A percentile compares a stretch with the other conserved stretches of the same genome.
Evolutionary conservation across 148 eudicot species (phyloP).

Genomic region (Heliosperma pusillum): DNA sequence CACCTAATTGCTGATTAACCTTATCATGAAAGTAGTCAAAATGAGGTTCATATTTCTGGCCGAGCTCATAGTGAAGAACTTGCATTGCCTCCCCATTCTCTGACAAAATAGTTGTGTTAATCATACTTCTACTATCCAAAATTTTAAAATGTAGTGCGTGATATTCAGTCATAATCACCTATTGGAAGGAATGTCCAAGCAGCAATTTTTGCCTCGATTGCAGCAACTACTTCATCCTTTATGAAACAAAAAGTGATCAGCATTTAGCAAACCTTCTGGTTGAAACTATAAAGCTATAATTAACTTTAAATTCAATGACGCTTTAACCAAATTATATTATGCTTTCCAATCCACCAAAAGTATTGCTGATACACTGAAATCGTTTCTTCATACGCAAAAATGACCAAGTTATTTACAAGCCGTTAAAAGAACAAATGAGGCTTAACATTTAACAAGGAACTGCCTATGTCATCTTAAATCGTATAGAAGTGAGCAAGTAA

Average conservation of each 20-base stretch:
- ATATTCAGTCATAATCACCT: slow-evolving; percentile 39
- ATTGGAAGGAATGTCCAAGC: slow-evolving; percentile 89
- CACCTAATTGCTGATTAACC: slow-evolving; percentile 66
- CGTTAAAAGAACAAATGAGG: neutral
- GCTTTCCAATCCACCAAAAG: neutral
- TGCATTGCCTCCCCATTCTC: slow-evolving; percentile 93
- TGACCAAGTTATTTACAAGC: neutral
- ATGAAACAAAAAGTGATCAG: neutral
- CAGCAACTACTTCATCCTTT: slow-evolving; percentile 72
- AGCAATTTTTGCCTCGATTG: slow-evolving; percentile 69
- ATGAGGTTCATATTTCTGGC: slow-evolving; percentile 92
- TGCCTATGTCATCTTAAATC: neutral
- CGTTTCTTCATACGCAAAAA: neutral
- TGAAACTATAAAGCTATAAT: neutral
- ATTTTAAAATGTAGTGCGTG: neutral
- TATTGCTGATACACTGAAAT: neutral
- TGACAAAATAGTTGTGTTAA: slow-evolving; percentile 23
- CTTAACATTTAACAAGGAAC: neutral
- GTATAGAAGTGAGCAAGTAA: neutral
- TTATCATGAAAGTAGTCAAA: slow-evolving; percentile 75
- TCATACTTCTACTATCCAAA: neutral
- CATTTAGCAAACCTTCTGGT: neutral
- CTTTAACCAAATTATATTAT: neutral
- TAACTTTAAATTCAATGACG: neutral
- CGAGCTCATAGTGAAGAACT: slow-evolving; percentile 72